Base-by-base conservation (phyloP, 1,284 basidiomycete genomes). In the Trichosporon sp. region DNA sequence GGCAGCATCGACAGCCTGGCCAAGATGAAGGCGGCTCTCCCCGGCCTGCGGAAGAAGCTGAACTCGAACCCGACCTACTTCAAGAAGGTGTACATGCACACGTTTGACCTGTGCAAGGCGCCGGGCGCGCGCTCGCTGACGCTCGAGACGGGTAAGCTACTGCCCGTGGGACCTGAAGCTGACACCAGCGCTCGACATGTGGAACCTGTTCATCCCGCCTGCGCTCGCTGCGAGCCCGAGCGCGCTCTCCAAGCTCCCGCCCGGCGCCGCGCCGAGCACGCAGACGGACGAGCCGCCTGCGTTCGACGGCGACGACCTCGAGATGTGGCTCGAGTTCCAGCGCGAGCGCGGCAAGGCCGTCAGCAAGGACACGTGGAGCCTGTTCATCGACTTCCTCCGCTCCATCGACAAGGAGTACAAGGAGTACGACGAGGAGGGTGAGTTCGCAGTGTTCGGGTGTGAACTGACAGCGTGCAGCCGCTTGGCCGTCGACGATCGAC, bases 281-380 rank as follows among this genome's bases (percentile, higher is more conserved):
- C 11, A 72, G 13, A 65, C 66, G 25, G 38, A 68, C 65, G 29
- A 66, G 27, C 75, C 78, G 8, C 86, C 86, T 27, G 89, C 88
- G 9, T 95, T 93, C 88, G 86, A 87, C 62, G 80, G 85, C 35
- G 84, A 87, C 68, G 89, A 94, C 77, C 89, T 89, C 21, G 84
- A 89, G 15, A 87, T 89, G 86, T 98, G 95, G 95, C 89, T 92
- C 76, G 89, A 91, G 44, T 98, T 91, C 80, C 85, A 84, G 51
- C 85, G 88, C 77, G 89, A 88, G 75, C 90, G 89, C 11, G 86
- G 86, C 11, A 92, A 92, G 80, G 93, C 93, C 3, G 87, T 98
- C 42, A 95, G 91, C 83, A 94, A 92, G 83, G 95, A 98, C 84
- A 95, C 93, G 2, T 98, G 95, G 95, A 85, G 86, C 65, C 91